Base-by-base conservation (phyloP, 2,329 filamentous ascomycete species). In the Cercospora canescens region DNA sequence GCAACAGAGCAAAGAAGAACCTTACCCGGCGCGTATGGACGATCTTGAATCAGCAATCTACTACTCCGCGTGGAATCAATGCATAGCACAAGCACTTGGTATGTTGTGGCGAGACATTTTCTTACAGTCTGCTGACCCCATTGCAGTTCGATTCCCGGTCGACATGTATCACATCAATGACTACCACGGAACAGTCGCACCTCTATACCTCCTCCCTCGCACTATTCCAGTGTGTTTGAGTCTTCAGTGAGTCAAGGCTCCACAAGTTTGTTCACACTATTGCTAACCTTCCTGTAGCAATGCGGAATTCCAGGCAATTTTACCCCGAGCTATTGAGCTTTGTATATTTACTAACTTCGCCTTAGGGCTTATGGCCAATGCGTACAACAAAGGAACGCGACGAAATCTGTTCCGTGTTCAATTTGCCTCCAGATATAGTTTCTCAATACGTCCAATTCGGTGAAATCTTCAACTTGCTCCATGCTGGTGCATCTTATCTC, bases 21-120 rank as follows among this genome's bases (percentile, higher is more conserved):
- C 88, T 0, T 90, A 90, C 69, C 88, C 88, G 18, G 80, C 86
- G 30, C 83, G 88, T 30, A 90, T 90, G 88, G 88, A 90, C 72
- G 87, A 90, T 72, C 80, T 90, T 60, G 86, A 88, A 63, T 86
- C 83, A 66, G 88, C 88, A 6, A 85, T 90, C 48, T 88, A 89
- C 75, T 90, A 90, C 72, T 88, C 86, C 3, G 87, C 86, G 2
- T 90, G 88, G 88, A 90, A 90, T 69, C 85, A 86, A 73, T 90
- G 88, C 73, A 89, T 90, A 69, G 87, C 88, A 6, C 82, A 87
- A 68, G 79, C 86, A 1, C 83, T 89, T 63, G 82, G 82, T 65
- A 61, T 37, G 59, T 48, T 16, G 30, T 50, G 39, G 9, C 12
- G n/a, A 45, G 37, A 5, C 9, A 18, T 6, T 21, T 21, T 26